Conservation (phyloP, 1,139 yeast genomes). For the Entelexis sorbosivorans region DNA sequence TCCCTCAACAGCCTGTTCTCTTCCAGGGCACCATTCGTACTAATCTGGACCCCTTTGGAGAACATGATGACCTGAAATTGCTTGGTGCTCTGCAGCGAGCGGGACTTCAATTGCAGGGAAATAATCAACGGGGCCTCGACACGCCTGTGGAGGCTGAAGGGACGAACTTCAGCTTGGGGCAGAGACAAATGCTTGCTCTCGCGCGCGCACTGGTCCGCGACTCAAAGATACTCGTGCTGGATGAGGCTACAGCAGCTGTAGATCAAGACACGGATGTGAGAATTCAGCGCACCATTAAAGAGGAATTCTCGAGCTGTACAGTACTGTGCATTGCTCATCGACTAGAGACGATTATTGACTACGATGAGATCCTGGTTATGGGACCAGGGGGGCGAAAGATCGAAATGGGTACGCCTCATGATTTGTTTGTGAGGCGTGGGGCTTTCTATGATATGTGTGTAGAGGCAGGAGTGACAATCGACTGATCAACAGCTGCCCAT, state of each 20-base stretch:
- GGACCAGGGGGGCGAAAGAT: constrained; percentile 45
- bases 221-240: constrained; percentile 54
- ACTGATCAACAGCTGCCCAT: too few relatives aligned
- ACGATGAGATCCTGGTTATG: constrained; percentile 54
- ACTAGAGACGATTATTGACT: constrained; percentile 52
- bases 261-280: constrained; percentile 65
- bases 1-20: constrained; percentile 66
- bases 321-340: constrained; percentile 73
- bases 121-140: constrained; percentile 52
- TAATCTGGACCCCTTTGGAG: constrained; percentile 56
- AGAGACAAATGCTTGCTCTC: constrained; percentile 60
- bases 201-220: constrained; percentile 65
- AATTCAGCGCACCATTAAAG: constrained; percentile 52
- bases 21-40: constrained; percentile 56
- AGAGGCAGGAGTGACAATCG: constrained; percentile 30
- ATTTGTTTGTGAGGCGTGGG: constrained; percentile 34
- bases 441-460: constrained; percentile 52
- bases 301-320: constrained; percentile 54
- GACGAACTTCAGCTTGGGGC: constrained; percentile 62
- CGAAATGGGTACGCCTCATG: constrained; percentile 28
- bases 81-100: constrained; percentile 50
- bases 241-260: constrained; percentile 79
- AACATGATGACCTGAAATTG: constrained; percentile 41
- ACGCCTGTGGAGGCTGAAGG: constrained; percentile 64
- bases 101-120: constrained; percentile 29